Evolutionary conservation across 495 filamentous ascomycete genomes (phyloP), one percentile per base, ranked within the genome.

Genomic region (Aspergillus conjunctus): DNA sequence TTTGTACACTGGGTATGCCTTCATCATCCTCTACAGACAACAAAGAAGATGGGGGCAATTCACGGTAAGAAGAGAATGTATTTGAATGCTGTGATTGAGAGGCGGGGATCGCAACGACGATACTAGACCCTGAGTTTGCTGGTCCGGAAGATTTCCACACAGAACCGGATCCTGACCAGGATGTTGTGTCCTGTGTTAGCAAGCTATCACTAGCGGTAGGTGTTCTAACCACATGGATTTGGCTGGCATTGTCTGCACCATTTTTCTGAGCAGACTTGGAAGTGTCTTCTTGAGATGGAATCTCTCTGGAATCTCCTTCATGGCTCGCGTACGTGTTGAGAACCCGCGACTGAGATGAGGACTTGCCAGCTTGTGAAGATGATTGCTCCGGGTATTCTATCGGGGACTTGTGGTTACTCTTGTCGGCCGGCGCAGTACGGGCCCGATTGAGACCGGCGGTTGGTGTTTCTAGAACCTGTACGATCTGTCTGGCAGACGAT

Each of bases 401-500:
- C 1, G 53, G 50, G 43, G 30, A 11, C 7, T 21, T 20, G 1
- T 7, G 32, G 30, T 18, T 30, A 6, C 62, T 30, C 11, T 58
- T 60, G 6, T 44, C 49, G 8, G 48, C n/a, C 8, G 41, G 60
- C n/a, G 48, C 39, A 18, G 48, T 18, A 49, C 55, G 62, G 15
- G 48, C 43, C n/a, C 59, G 65, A 34, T 49, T 65, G 10, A 59
- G 49, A 11, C 58, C 41, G 6, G 54, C 43, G 8, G 58, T 51
- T 60, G 77, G 77, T 32, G 74, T 79, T 32, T 75, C 72, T 10
- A 62, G 54, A 41, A 80, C 76, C 61, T 80, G 78, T 8, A 79
- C 64, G 31, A 63, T 56, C n/a, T 64, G 66, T 5, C 22, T 45
- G 43, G 59, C 43, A 14, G 44, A 58, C n/a, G 37, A 20, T 17